Percentiles rank a stretch among this genome's conserved stretches.
Conservation (phyloP, 768 basidiomycete genomes). For the Paxillus ammoniavirescens region DNA sequence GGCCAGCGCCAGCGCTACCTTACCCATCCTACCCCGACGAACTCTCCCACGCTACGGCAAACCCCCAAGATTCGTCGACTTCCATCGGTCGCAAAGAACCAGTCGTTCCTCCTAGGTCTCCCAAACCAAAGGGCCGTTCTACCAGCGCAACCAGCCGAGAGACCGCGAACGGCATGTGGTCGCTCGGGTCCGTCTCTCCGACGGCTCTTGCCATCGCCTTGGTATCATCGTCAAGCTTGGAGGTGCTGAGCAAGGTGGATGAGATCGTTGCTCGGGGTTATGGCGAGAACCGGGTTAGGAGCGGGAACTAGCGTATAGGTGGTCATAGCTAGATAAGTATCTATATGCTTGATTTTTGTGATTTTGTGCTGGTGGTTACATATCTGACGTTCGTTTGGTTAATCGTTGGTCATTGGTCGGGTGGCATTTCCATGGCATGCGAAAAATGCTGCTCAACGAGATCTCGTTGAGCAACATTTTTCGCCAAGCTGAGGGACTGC, state of each 20-base stretch:
- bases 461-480: too few species aligned
- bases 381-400: too few species aligned
- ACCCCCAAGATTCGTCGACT: not conserved
- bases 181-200: constrained; percentile 21
- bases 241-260: constrained; percentile 33
- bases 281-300: constrained; percentile 15
- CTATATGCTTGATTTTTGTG: not conserved
- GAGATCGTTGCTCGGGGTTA: constrained; percentile 38
- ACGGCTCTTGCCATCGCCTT: constrained; percentile 22
- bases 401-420: too few species aligned
- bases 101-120: constrained; percentile 9
- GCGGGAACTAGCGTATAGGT: not conserved
- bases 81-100: constrained; percentile 1
- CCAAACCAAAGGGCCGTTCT: constrained; percentile 5
- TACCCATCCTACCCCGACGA: constrained; percentile 21
- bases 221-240: constrained; percentile 21
- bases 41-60: not conserved
- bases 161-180: constrained; percentile 5
- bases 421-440: too few species aligned
- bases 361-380: too few species aligned
- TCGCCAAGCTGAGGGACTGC: too few species aligned
- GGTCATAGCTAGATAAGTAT: not conserved
- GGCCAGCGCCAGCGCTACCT: constrained; percentile 16
- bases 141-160: constrained; percentile 3
- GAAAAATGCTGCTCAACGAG: too few species aligned